Evolutionary conservation across 106 monocot species (phyloP).

Genomic region (Dendrobium officinale): DNA sequence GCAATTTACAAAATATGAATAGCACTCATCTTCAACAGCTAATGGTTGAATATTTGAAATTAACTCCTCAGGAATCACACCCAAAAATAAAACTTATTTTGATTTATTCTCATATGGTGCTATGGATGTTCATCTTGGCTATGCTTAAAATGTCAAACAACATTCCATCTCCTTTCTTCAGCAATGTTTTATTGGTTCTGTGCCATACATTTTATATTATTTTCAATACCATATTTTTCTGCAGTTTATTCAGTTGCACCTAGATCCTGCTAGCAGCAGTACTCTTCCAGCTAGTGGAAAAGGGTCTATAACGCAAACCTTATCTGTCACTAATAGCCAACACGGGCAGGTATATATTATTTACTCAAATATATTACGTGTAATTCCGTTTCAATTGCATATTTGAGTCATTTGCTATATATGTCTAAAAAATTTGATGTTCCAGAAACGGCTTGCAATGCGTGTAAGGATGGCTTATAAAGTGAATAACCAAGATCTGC

Average conservation of each 20-base stretch:
- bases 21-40: neutral
- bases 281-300: constrained; percentile 61
- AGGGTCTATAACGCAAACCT: constrained; percentile 61
- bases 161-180: too few relatives aligned
- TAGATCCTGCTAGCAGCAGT: constrained; percentile 87
- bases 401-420: neutral
- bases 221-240: neutral
- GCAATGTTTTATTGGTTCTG: too few relatives aligned
- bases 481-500: constrained; percentile 67
- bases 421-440: neutral
- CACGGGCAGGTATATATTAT: constrained; percentile 72
- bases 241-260: constrained; percentile 81
- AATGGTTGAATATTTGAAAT: neutral
- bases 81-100: neutral
- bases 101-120: too few relatives aligned
- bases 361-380: neutral
- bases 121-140: too few relatives aligned
- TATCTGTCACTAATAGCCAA: constrained; percentile 67
- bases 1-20: too few relatives aligned
- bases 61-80: neutral
- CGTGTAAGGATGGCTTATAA: constrained; percentile 82
- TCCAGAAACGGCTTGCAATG: constrained; percentile 93
- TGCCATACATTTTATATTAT: too few relatives aligned
- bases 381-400: neutral
- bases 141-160: too few relatives aligned